Evolutionary conservation across 2,329 filamentous ascomycete genomes (phyloP).

Genomic region (Penicillium freii): DNA sequence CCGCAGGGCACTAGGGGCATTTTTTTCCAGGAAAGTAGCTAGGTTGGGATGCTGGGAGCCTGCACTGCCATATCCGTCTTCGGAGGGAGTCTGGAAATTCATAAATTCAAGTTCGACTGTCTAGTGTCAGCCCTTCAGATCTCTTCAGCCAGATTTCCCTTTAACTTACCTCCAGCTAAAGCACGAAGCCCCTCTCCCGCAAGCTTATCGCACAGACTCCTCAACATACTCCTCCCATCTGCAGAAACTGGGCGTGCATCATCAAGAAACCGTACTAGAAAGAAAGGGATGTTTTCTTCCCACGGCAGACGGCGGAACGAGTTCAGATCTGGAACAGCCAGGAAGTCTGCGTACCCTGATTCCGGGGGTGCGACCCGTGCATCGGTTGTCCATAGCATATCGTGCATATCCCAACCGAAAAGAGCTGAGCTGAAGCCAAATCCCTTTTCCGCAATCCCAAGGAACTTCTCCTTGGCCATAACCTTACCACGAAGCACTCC

Average conservation of each 20-base stretch:
- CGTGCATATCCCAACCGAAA: conserved; percentile 97
- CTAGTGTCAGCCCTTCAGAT: conserved; percentile 1
- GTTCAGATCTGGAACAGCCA: conserved; percentile 73
- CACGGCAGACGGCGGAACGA: conserved; percentile 81
- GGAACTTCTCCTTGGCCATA: conserved; percentile 87
- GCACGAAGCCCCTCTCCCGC: conserved; percentile 67
- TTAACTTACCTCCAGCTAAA: conserved; percentile 74
- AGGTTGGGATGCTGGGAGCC: conserved; percentile 77
- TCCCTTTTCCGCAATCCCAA: conserved; percentile 71
- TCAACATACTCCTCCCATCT: conserved; percentile 73
- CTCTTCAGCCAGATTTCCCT: not conserved
- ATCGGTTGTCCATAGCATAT: conserved; percentile 67
- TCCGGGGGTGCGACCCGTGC: conserved; percentile 77
- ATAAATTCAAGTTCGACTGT: conserved; percentile 85
- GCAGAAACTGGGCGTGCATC: conserved; percentile 69
- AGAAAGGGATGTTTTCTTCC: conserved; percentile 82
- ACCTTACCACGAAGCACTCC: conserved; percentile 84
- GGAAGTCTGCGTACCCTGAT: conserved; percentile 81
- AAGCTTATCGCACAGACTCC: conserved; percentile 65
- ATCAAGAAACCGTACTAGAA: conserved; percentile 76
- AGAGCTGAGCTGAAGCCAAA: conserved; percentile 92
- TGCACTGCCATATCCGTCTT: conserved; percentile 51
- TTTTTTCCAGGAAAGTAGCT: conserved; percentile 68
- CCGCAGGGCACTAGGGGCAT: conserved; percentile 68
- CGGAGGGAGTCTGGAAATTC: conserved; percentile 30